phyloP scores from a whole-genome alignment of 2,329 filamentous ascomycete genomes.

The Reticulascus tulasneorum region DNA sequence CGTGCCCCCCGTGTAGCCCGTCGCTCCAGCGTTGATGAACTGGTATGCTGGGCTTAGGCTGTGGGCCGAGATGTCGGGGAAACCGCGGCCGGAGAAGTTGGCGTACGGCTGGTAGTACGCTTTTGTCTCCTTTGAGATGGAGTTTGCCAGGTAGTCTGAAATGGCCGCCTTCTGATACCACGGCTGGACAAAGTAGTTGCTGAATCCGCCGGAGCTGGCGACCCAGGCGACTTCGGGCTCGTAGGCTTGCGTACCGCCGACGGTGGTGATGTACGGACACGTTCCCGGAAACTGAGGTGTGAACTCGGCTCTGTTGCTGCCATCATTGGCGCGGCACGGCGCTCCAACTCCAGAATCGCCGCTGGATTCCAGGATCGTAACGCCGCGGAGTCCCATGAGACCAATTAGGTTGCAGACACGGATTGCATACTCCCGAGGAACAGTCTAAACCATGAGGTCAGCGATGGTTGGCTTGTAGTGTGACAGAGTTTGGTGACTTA shows the following conservation, averaged over 20 bases:
- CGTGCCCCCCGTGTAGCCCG: constrained; percentile 21
- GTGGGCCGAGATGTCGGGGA: constrained; percentile 61
- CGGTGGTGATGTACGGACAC: constrained; percentile 54
- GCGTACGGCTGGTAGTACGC: constrained; percentile 45
- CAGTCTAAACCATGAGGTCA: constrained; percentile 33
- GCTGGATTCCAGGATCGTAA: constrained; percentile 57
- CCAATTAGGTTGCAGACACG: constrained; percentile 58
- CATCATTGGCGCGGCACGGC: constrained; percentile 50
- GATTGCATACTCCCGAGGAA: constrained; percentile 54
- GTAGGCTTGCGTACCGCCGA: constrained; percentile 48
- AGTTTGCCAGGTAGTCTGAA: constrained; percentile 34
- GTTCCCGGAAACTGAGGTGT: constrained; percentile 21
- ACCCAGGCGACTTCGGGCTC: constrained; percentile 49
- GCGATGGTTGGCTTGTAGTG: not conserved
- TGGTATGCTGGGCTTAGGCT: constrained; percentile 20
- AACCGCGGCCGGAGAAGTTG: constrained; percentile 48
- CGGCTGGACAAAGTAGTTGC: constrained; percentile 40
- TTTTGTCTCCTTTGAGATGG: constrained; percentile 29
- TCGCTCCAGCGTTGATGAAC: constrained; percentile 23
- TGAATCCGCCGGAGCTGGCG: constrained; percentile 51
- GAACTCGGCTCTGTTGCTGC: constrained; percentile 23
- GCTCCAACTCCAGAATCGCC: constrained; percentile 57
- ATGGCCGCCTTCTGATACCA: constrained; percentile 42
- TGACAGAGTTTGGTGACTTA: not conserved
- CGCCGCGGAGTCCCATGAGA: constrained; percentile 59